Conservation (phyloP, 805 yeast species). For the Aciculoconidium aculeatum region DNA sequence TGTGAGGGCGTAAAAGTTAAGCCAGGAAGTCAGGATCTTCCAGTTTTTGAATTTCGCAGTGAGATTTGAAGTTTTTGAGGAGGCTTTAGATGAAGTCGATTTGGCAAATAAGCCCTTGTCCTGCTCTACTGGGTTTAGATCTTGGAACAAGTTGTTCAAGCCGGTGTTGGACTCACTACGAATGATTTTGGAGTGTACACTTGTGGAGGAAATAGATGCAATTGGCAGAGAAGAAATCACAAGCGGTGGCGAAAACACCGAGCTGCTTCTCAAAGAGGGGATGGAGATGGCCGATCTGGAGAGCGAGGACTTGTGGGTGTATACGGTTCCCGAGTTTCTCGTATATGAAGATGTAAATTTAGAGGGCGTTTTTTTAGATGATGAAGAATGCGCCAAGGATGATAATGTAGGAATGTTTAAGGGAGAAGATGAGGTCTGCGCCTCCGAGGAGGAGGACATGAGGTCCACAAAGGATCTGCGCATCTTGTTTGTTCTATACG, state of each 20-base stretch:
- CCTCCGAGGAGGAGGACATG: too few species aligned
- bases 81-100: too few species aligned
- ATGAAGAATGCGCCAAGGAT: too few species aligned
- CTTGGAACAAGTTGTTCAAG: too few species aligned
- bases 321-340: conserved; percentile 1
- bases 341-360: too few species aligned
- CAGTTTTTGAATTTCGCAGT: conserved; percentile 2
- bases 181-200: conserved; percentile 3
- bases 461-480: conserved; percentile 2
- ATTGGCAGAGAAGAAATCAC: conserved; percentile 3
- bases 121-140: too few species aligned
- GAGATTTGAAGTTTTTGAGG: conserved; percentile 3
- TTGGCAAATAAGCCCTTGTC: too few species aligned
- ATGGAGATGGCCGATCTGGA: neutral
- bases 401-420: too few species aligned
- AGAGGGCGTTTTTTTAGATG: too few species aligned
- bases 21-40: conserved; percentile 3
- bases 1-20: conserved; percentile 4
- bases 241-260: conserved; percentile 2
- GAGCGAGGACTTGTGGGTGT: conserved; percentile 1
- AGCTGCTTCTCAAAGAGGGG: too few species aligned
- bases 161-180: too few species aligned
- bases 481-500: conserved; percentile 2
- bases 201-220: conserved; percentile 1
- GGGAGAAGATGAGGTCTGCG: too few species aligned